phyloP scores from a whole-genome alignment of 2,329 filamentous ascomycete genomes.

The Didymella pomorum region DNA sequence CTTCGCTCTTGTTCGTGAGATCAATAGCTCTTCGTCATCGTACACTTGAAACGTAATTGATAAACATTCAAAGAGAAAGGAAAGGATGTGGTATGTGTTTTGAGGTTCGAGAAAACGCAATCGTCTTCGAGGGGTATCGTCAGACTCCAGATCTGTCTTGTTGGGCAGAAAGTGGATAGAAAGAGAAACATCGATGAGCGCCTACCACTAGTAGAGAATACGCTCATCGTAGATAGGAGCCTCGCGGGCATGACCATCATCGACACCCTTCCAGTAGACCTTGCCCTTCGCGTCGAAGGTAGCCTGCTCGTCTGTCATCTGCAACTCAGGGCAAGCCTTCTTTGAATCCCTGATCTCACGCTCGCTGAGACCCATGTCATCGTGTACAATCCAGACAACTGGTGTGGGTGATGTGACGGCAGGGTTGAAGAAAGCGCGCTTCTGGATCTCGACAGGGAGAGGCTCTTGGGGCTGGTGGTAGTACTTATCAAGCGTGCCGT shows the following conservation, averaged over 20 bases:
- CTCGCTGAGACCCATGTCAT: conserved; percentile 54
- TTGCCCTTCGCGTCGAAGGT: conserved; percentile 56
- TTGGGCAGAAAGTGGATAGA: neutral
- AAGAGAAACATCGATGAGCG: neutral
- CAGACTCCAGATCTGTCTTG: conserved; percentile 10
- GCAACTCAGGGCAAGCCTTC: conserved; percentile 48
- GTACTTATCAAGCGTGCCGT: conserved; percentile 43
- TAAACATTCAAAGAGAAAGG: conserved; percentile 13
- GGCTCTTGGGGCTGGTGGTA: conserved; percentile 44
- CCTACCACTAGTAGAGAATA: conserved; percentile 42
- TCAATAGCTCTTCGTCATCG: conserved; percentile 10
- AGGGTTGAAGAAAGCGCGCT: conserved; percentile 56
- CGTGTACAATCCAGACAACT: conserved; percentile 56
- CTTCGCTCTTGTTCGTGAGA: conserved; percentile 12
- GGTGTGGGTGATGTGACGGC: conserved; percentile 55
- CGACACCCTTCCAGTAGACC: conserved; percentile 52
- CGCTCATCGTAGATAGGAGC: conserved; percentile 55
- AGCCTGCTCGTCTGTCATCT: conserved; percentile 57
- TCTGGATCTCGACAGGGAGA: conserved; percentile 46
- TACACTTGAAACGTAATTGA: conserved; percentile 10
- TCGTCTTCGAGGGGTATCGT: conserved; percentile 15
- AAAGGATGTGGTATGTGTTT: conserved; percentile 6
- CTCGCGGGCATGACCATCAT: conserved; percentile 52
- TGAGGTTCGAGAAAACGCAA: neutral
- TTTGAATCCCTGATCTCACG: conserved; percentile 54